Conservation (phyloP, 768 basidiomycete genomes). For the Boletus fagicola region DNA sequence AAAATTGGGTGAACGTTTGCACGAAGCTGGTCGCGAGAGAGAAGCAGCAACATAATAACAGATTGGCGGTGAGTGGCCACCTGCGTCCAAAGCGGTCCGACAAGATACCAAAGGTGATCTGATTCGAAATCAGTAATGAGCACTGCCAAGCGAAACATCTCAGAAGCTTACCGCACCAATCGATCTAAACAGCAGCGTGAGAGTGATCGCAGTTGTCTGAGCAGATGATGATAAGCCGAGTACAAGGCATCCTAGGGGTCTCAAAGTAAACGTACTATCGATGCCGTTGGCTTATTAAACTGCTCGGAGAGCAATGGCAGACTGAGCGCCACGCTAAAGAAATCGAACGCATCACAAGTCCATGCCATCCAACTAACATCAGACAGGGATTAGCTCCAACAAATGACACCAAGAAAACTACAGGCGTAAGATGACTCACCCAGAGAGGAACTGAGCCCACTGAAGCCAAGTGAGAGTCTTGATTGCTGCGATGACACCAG, state of each 20-base stretch:
- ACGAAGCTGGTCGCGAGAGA: slow-evolving; percentile 83
- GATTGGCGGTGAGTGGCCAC: slow-evolving; percentile 84
- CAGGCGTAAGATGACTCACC: slow-evolving; percentile 33
- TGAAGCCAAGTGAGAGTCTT: slow-evolving; percentile 50
- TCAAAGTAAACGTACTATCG: slow-evolving; percentile 37
- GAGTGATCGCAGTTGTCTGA: slow-evolving; percentile 80
- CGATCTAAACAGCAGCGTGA: slow-evolving; percentile 87
- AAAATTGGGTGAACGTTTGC: slow-evolving; percentile 71
- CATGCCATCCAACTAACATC: slow-evolving; percentile 73
- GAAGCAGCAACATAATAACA: slow-evolving; percentile 66
- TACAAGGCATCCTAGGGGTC: neutral
- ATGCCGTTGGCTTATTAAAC: slow-evolving; percentile 45
- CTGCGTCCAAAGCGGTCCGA: slow-evolving; percentile 91
- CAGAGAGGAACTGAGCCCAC: slow-evolving; percentile 57
- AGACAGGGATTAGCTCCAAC: neutral
- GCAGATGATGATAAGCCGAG: neutral
- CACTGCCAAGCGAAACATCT: neutral
- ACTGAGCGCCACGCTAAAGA: slow-evolving; percentile 73
- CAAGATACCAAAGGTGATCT: slow-evolving; percentile 72
- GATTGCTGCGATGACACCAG: slow-evolving; percentile 45
- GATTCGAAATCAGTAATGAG: neutral
- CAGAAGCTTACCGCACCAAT: slow-evolving; percentile 54
- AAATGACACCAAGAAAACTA: neutral
- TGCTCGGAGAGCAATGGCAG: slow-evolving; percentile 47
- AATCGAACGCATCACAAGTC: slow-evolving; percentile 86